These are phyloP conservation scores for Eremothecium sinecaudum DNA, from an alignment of 1,139 yeast genomes.

Conservation along the genomic window DNA sequence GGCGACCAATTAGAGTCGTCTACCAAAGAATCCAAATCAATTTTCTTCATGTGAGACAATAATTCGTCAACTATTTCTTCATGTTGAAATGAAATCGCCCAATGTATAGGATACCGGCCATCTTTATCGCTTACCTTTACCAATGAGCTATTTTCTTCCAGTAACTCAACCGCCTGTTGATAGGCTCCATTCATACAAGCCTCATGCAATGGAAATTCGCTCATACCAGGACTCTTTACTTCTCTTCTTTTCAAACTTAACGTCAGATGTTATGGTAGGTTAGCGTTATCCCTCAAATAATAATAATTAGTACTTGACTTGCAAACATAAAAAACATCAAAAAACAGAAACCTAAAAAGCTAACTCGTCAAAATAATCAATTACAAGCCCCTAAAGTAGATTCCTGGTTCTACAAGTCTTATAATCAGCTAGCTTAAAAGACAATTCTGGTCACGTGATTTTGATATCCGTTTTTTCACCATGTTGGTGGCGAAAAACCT, in stretches of 20 bases:
- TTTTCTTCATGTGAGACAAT: constrained; percentile 25
- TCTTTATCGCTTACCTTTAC: constrained; percentile 46
- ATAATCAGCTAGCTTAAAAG: too few relatives aligned
- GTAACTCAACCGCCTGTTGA: constrained; percentile 17
- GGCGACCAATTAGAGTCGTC: constrained; percentile 89
- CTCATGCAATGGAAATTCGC: constrained; percentile 22
- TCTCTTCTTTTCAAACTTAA: too few relatives aligned
- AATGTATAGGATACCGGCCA: constrained; percentile 73
- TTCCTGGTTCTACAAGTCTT: too few relatives aligned
- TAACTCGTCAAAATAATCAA: too few relatives aligned
- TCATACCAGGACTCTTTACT: not conserved
- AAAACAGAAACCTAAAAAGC: too few relatives aligned
- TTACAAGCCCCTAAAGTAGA: too few relatives aligned
- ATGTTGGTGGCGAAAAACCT: not conserved
- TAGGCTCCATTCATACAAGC: constrained; percentile 29
- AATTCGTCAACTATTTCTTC: constrained; percentile 38
- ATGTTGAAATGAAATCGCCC: constrained; percentile 73
- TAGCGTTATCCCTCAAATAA: too few relatives aligned
- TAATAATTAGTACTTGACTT: too few relatives aligned
- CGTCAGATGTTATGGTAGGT: too few relatives aligned
- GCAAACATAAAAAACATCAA: too few relatives aligned
- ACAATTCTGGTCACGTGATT: not conserved
- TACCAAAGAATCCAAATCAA: constrained; percentile 56
- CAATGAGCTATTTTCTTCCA: constrained; percentile 13
- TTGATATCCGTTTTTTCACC: not conserved